Conservation (phyloP, 1,284 basidiomycete species). For the Rhodotorula mucilaginosa region DNA sequence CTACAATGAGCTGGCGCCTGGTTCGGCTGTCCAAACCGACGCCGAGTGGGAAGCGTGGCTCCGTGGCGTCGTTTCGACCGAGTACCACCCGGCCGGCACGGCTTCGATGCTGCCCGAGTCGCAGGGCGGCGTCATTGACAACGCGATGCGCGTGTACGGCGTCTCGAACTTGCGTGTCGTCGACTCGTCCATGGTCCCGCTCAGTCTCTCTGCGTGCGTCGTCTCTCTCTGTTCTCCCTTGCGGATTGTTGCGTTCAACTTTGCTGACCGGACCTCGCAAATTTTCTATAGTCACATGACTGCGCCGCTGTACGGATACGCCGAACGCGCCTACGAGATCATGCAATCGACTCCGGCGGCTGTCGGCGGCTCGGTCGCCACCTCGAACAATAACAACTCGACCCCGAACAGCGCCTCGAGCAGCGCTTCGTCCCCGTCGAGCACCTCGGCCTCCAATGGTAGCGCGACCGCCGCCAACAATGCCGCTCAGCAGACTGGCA, state of each 20-base stretch:
- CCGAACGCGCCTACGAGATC: slow-evolving; percentile 32
- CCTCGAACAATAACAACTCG: background rate
- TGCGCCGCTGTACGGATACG: slow-evolving; percentile 28
- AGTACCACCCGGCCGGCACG: slow-evolving; percentile 41
- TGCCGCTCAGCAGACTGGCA: background rate
- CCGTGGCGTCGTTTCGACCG: slow-evolving; percentile 32
- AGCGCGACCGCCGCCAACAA: background rate
- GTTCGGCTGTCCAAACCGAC: slow-evolving; percentile 35
- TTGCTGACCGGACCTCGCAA: background rate
- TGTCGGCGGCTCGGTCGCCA: slow-evolving; percentile 10
- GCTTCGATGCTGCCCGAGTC: slow-evolving; percentile 71
- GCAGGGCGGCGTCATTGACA: slow-evolving; percentile 73
- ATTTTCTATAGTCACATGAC: slow-evolving; percentile 4
- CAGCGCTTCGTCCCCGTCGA: too few relatives aligned
- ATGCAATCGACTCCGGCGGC: slow-evolving; percentile 14
- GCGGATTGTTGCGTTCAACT: background rate
- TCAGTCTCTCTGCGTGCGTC: slow-evolving; percentile 22
- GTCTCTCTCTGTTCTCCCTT: background rate
- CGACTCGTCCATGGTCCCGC: slow-evolving; percentile 46
- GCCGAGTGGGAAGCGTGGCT: slow-evolving; percentile 42
- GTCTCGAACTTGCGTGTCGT: slow-evolving; percentile 61
- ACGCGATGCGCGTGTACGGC: slow-evolving; percentile 65
- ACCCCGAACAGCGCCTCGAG: background rate
- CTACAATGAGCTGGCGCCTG: slow-evolving; percentile 39
- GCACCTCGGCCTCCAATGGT: background rate